A percentile compares a stretch with the other conserved stretches of the same genome.
phyloP scores from a whole-genome alignment of 1,139 yeast genomes.

The Eremothecium gossypii region DNA sequence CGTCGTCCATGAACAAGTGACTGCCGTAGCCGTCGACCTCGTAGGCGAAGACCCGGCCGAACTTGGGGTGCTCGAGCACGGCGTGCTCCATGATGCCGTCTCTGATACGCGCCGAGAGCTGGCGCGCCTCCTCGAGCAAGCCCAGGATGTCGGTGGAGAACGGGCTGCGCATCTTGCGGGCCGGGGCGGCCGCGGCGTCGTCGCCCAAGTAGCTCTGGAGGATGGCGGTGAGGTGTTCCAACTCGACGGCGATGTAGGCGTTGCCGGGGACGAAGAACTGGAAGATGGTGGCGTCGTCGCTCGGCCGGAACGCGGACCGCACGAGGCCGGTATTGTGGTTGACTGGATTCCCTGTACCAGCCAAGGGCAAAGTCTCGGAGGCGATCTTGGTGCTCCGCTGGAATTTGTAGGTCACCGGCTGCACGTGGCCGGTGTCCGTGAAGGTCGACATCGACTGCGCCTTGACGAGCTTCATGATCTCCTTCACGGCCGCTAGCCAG shows the following conservation, averaged over 20 bases:
- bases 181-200: neutral
- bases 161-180: neutral
- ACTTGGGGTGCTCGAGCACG: slow-evolving; percentile 53
- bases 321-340: slow-evolving; percentile 60
- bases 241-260: slow-evolving; percentile 63
- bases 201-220: slow-evolving; percentile 7
- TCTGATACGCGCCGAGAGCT: slow-evolving; percentile 38
- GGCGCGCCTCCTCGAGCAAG: slow-evolving; percentile 21
- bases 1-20: slow-evolving; percentile 73
- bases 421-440: slow-evolving; percentile 43
- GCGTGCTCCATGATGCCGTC: slow-evolving; percentile 58
- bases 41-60: slow-evolving; percentile 75
- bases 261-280: slow-evolving; percentile 84
- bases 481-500: slow-evolving; percentile 57
- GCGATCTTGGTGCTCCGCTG: slow-evolving; percentile 68
- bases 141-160: neutral
- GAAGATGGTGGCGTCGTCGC: slow-evolving; percentile 77
- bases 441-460: slow-evolving; percentile 62
- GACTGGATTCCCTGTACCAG: slow-evolving; percentile 80
- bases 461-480: slow-evolving; percentile 43
- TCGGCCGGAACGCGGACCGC: slow-evolving; percentile 83
- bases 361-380: slow-evolving; percentile 68
- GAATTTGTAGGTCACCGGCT: slow-evolving; percentile 51
- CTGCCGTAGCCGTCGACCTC: slow-evolving; percentile 89
- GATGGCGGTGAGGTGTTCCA: slow-evolving; percentile 18